Conservation (phyloP, 2,329 filamentous ascomycete genomes). For the Pestalotiopsis sp. region DNA sequence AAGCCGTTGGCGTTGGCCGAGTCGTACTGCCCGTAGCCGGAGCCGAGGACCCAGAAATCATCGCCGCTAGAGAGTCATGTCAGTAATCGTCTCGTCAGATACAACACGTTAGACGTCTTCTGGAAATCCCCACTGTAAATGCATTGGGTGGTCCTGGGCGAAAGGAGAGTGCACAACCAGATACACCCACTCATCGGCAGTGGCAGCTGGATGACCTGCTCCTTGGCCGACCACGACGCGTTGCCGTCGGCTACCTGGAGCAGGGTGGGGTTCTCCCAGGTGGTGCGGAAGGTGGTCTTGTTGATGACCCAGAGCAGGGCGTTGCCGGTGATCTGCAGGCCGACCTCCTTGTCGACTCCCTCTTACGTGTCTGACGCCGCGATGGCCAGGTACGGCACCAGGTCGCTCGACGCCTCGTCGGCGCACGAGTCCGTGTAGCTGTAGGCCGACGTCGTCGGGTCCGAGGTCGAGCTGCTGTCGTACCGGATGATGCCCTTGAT, state of each 20-base stretch:
- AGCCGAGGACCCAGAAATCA: slow-evolving; percentile 39
- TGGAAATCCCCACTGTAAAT: slow-evolving; percentile 30
- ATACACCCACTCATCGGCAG: slow-evolving; percentile 33
- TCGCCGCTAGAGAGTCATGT: slow-evolving; percentile 27
- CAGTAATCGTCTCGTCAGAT: no score
- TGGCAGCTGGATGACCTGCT: slow-evolving; percentile 29
- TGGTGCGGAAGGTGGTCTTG: slow-evolving; percentile 42
- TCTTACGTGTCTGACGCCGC: slow-evolving; percentile 2
- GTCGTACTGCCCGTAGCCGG: slow-evolving; percentile 28
- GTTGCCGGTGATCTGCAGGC: background rate
- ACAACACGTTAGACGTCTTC: no score
- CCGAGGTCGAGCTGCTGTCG: slow-evolving; percentile 15
- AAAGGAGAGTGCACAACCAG: slow-evolving; percentile 30
- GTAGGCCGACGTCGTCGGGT: slow-evolving; percentile 10
- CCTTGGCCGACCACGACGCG: slow-evolving; percentile 24
- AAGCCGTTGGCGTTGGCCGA: slow-evolving; percentile 19
- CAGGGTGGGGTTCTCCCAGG: slow-evolving; percentile 48
- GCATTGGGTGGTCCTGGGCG: slow-evolving; percentile 35
- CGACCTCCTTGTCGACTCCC: slow-evolving; percentile 7
- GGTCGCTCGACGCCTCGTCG: slow-evolving; percentile 8
- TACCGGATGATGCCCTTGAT: slow-evolving; percentile 36
- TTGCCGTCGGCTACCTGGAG: slow-evolving; percentile 26
- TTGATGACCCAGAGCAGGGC: slow-evolving; percentile 43
- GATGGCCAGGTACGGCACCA: slow-evolving; percentile 11
- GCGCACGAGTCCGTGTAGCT: slow-evolving; percentile 9